Conservation (phyloP, 1,139 yeast genomes). For the Kodamaea anthophila region DNA sequence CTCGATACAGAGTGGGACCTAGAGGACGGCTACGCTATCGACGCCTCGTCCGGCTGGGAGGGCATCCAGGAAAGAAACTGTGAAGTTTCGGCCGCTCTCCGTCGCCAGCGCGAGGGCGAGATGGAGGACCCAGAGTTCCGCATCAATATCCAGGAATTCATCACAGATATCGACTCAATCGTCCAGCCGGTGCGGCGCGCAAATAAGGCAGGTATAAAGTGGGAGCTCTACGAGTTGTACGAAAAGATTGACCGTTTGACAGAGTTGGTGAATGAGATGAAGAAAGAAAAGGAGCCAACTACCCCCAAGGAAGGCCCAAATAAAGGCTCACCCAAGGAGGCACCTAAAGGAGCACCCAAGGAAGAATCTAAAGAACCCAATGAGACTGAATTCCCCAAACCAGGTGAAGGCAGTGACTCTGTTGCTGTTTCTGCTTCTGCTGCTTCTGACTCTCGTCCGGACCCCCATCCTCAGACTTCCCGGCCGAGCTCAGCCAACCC, state of each 20-base stretch:
- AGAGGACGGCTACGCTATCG: conserved; percentile 63
- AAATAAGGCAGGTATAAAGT: conserved; percentile 50
- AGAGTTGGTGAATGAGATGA: conserved; percentile 33
- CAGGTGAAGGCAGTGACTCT: no score
- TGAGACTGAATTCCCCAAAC: no score
- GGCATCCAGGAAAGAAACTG: conserved; percentile 34
- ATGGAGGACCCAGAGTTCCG: conserved; percentile 65
- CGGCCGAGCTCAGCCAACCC: no score
- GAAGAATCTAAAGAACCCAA: no score
- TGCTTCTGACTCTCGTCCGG: no score
- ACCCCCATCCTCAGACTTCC: no score
- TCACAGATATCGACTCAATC: conserved; percentile 34
- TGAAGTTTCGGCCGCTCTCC: conserved; percentile 34
- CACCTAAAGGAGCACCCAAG: no score
- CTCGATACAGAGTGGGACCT: conserved; percentile 76
- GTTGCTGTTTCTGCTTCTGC: no score
- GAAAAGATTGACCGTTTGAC: conserved; percentile 43
- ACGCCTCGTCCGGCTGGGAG: conserved; percentile 30
- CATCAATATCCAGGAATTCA: conserved; percentile 46
- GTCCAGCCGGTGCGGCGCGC: conserved; percentile 58
- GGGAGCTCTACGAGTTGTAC: conserved; percentile 60
- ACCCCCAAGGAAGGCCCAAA: no score
- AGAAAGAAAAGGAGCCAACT: no score
- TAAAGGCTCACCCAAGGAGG: no score
- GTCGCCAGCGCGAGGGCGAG: conserved; percentile 58